Conservation (phyloP, 176 grass and related monocot species). For the Juncus inflexus region DNA sequence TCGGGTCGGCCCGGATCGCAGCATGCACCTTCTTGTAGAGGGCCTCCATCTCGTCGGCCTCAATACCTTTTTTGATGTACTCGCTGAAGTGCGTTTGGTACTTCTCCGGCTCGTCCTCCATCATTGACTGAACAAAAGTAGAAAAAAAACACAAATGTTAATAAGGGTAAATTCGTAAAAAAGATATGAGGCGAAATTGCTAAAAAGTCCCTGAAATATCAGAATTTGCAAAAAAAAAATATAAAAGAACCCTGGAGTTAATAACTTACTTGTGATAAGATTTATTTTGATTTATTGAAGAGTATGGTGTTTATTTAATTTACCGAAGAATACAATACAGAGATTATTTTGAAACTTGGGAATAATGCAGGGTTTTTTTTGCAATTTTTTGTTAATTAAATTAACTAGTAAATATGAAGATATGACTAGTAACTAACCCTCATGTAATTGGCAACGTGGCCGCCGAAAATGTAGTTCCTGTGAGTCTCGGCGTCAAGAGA, state of each 20-base stretch:
- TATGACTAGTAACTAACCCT: constrained; percentile 33
- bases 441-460: constrained; percentile 78
- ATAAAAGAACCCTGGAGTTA: too few relatives aligned
- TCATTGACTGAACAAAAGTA: constrained; percentile 32
- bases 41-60: constrained; percentile 57
- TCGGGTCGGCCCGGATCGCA: constrained; percentile 62
- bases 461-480: constrained; percentile 70
- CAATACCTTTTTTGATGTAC: constrained; percentile 60
- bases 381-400: neutral
- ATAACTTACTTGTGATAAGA: too few relatives aligned
- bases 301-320: too few relatives aligned
- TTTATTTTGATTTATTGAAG: too few relatives aligned
- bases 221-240: neutral
- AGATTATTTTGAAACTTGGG: too few relatives aligned
- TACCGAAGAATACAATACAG: too few relatives aligned
- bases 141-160: neutral
- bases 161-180: neutral
- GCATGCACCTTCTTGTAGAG: constrained; percentile 93
- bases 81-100: constrained; percentile 75
- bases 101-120: constrained; percentile 84
- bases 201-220: too few relatives aligned
- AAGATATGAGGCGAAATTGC: neutral
- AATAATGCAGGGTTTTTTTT: neutral
- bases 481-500: constrained; percentile 63
- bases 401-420: too few relatives aligned